phyloP scores from a whole-genome alignment of 306 rosid genomes.

The Malus sylvestris region DNA sequence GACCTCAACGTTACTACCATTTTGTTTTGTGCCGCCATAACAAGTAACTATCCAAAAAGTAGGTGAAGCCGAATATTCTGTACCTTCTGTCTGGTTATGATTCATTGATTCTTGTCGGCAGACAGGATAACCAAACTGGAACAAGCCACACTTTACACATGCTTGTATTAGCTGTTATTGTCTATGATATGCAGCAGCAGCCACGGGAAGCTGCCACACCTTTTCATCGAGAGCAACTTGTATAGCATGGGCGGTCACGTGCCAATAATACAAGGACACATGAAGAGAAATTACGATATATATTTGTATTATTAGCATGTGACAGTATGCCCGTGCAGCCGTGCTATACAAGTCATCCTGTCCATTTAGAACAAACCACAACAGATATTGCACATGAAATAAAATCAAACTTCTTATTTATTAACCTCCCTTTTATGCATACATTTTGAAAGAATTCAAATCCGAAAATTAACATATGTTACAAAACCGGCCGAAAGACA shows the following conservation, averaged over 20 bases:
- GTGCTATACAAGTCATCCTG: neutral
- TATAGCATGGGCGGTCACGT: neutral
- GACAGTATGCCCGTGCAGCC: too few relatives aligned
- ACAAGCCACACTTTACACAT: neutral
- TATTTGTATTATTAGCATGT: too few relatives aligned
- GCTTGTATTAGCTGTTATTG: neutral
- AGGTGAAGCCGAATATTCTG: neutral
- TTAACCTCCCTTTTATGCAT: slow-evolving; percentile 5
- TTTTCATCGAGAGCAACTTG: neutral
- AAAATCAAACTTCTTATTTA: slow-evolving; percentile 5
- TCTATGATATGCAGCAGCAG: neutral
- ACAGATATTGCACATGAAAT: neutral
- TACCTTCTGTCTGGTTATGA: neutral
- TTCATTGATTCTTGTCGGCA: neutral
- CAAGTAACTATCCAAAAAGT: slow-evolving; percentile 4
- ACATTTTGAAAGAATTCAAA: neutral
- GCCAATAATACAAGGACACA: too few relatives aligned
- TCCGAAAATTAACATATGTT: neutral
- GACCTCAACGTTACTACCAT: slow-evolving; percentile 17
- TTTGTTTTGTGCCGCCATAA: neutral
- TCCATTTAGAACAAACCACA: neutral
- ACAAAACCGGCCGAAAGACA: neutral
- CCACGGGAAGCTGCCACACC: neutral
- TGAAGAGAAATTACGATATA: too few relatives aligned
- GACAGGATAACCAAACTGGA: neutral